Percentiles rank a stretch among this genome's conserved stretches.
Evolutionary conservation across 306 rosid genomes (phyloP).

Genomic region (Quercus dentata): DNA sequence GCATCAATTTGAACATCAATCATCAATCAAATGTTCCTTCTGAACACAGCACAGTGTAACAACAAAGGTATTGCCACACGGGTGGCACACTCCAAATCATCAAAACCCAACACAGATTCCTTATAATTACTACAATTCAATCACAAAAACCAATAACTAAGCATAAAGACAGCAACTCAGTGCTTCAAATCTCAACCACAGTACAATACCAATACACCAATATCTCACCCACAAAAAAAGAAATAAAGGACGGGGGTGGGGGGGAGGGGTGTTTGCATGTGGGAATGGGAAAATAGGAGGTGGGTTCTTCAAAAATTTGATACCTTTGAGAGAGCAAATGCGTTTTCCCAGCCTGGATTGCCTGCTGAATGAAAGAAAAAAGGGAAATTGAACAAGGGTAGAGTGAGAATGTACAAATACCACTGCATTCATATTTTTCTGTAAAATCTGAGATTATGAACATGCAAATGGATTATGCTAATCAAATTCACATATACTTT

Average conservation of each 20-base stretch:
- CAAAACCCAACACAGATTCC: neutral
- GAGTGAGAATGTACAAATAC: conserved; percentile 16
- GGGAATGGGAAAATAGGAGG: neutral
- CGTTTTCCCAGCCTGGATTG: conserved; percentile 33
- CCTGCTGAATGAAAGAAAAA: conserved; percentile 21
- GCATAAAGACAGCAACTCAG: neutral
- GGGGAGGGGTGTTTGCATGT: no score
- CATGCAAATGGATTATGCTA: neutral
- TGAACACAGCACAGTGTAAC: neutral
- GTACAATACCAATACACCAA: neutral
- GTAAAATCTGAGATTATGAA: conserved; percentile 10
- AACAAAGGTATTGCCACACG: neutral
- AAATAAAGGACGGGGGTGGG: neutral
- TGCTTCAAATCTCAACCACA: neutral
- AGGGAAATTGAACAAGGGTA: conserved; percentile 34
- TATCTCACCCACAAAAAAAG: neutral
- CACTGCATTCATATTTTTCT: conserved; percentile 34
- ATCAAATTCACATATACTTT: neutral
- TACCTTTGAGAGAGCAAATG: conserved; percentile 39
- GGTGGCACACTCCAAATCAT: neutral
- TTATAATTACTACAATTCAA: neutral
- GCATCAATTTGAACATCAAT: neutral
- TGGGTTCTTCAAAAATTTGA: neutral
- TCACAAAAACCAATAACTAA: neutral
- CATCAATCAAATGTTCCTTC: neutral